These are phyloP conservation scores for Pontederia paniculata DNA, from an alignment of 176 grass and related monocot genomes.

Conservation along the genomic window DNA sequence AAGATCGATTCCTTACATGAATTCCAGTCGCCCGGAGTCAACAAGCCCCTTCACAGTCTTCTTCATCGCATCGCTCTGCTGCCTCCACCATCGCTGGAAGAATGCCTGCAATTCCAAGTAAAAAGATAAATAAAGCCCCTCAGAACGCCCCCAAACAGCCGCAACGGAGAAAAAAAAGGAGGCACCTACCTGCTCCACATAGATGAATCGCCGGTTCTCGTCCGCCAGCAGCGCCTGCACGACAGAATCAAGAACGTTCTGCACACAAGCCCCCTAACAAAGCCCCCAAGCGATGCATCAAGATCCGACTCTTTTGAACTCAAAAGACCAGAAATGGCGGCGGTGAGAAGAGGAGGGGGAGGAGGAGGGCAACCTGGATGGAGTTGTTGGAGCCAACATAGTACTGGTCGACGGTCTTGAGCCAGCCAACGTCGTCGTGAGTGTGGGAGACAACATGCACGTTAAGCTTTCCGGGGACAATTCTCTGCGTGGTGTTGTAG, in stretches of 20 bases:
- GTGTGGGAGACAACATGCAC: conserved; percentile 66
- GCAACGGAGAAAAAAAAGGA: not conserved
- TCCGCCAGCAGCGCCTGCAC: conserved; percentile 69
- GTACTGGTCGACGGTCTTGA: conserved; percentile 84
- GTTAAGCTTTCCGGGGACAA: conserved; percentile 54
- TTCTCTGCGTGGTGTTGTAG: conserved; percentile 75
- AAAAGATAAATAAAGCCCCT: not conserved
- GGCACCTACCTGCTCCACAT: conserved; percentile 60
- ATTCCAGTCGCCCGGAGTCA: conserved; percentile 66
- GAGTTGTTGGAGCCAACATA: conserved; percentile 74
- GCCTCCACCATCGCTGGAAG: conserved; percentile 91
- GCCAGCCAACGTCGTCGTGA: conserved; percentile 79
- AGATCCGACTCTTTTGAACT: not conserved
- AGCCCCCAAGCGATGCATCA: not conserved
- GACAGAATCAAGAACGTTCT: conserved; percentile 82
- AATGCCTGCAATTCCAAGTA: conserved; percentile 42
- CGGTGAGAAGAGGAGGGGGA: not conserved
- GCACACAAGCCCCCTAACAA: conserved; percentile 53
- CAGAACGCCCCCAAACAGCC: not conserved
- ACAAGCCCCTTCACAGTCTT: conserved; percentile 62
- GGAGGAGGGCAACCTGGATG: conserved; percentile 35
- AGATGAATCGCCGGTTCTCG: conserved; percentile 83
- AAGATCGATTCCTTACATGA: conserved; percentile 40
- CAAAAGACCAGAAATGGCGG: not conserved
- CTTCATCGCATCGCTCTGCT: conserved; percentile 60